These are phyloP conservation scores for Citrus inodora DNA, from an alignment of 345 rosid species.

Conservation along the genomic window DNA sequence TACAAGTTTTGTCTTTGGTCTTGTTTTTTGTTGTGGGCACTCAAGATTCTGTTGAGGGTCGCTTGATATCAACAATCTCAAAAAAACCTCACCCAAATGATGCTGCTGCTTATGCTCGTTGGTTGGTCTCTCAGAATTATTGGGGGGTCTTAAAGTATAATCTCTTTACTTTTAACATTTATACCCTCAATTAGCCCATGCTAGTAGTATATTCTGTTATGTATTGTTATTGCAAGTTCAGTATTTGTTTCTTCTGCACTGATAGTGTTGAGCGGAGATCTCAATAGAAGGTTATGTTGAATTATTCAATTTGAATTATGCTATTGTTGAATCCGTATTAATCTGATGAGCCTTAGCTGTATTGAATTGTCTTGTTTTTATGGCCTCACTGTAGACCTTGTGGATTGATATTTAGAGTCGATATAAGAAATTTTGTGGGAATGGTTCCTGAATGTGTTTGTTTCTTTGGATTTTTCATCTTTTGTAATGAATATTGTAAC, in stretches of 20 bases:
- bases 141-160: conserved; percentile 84
- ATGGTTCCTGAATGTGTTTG: background rate
- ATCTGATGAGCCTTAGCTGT: background rate
- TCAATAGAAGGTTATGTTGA: background rate
- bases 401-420: background rate
- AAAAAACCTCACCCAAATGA: conserved; percentile 64
- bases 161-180: background rate
- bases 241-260: background rate
- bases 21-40: conserved; percentile 15
- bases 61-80: conserved; percentile 25
- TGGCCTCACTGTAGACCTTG: background rate
- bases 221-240: background rate
- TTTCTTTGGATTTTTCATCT: background rate
- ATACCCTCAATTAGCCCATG: background rate
- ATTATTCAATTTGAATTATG: background rate
- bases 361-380: background rate
- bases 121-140: conserved; percentile 76
- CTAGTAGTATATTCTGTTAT: background rate
- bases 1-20: background rate
- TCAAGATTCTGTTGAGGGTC: conserved; percentile 36
- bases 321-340: background rate
- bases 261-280: background rate
- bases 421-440: background rate
- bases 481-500: background rate
- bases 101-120: conserved; percentile 68